Conservation (phyloP, 2,329 filamentous ascomycete species). For the Fusarium zealandicum region DNA sequence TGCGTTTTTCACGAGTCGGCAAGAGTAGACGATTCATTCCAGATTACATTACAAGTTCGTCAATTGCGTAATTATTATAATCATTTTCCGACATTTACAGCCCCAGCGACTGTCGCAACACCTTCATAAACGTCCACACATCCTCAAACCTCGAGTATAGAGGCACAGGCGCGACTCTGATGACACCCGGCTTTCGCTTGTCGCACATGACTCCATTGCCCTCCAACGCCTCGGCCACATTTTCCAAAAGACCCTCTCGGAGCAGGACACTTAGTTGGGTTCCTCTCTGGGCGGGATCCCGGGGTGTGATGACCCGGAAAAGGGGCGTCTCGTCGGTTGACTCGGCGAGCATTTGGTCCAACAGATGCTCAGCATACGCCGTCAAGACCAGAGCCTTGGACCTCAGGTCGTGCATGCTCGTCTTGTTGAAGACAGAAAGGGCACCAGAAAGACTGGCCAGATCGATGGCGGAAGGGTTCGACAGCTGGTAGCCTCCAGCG, state of each 20-base stretch:
- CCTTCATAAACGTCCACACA: slow-evolving; percentile 61
- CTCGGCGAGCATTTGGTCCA: slow-evolving; percentile 55
- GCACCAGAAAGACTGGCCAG: slow-evolving; percentile 77
- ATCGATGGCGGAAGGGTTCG: slow-evolving; percentile 81
- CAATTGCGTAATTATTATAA: not conserved
- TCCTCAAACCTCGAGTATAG: slow-evolving; percentile 84
- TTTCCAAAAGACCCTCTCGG: slow-evolving; percentile 72
- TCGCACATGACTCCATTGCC: slow-evolving; percentile 78
- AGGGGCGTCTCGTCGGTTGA: slow-evolving; percentile 45
- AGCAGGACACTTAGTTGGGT: slow-evolving; percentile 81
- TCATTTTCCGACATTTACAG: slow-evolving; percentile 17
- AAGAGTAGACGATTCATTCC: too few relatives aligned
- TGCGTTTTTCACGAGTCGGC: too few relatives aligned
- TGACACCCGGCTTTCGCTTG: slow-evolving; percentile 84
- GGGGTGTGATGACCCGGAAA: slow-evolving; percentile 73
- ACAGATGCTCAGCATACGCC: slow-evolving; percentile 75
- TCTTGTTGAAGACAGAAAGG: slow-evolving; percentile 76
- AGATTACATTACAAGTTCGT: not conserved
- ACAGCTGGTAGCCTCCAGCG: slow-evolving; percentile 83
- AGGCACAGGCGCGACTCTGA: slow-evolving; percentile 83
- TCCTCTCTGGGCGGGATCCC: slow-evolving; percentile 71
- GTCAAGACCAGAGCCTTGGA: slow-evolving; percentile 77
- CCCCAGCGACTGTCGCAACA: slow-evolving; percentile 47
- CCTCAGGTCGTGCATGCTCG: slow-evolving; percentile 72
- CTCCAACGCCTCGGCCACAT: slow-evolving; percentile 68